Evolutionary conservation across 176 grass and related monocot species (phyloP).

Genomic region (Oryza glumipatula): DNA sequence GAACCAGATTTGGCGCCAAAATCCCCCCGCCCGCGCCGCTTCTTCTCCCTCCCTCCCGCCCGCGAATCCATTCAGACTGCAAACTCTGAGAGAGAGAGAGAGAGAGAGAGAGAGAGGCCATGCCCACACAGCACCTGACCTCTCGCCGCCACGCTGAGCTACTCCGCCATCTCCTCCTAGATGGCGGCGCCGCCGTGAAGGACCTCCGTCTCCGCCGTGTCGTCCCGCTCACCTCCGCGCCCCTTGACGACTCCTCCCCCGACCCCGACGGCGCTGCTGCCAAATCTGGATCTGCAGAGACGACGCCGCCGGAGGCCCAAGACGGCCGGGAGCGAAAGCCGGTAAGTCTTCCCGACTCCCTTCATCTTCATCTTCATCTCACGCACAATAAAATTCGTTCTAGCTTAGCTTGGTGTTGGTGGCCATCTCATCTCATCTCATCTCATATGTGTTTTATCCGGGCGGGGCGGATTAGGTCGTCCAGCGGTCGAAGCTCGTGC

Average conservation of each 20-base stretch:
- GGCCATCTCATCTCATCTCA: neutral
- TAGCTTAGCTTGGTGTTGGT: too few species aligned
- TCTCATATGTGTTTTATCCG: neutral
- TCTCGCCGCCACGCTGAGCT: constrained; percentile 42
- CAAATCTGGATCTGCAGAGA: constrained; percentile 19
- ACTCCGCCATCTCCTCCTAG: neutral
- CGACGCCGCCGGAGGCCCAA: constrained; percentile 32
- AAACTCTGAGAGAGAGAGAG: neutral
- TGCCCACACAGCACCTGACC: constrained; percentile 29
- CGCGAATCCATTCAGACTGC: neutral
- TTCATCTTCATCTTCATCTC: neutral
- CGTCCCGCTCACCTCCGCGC: constrained; percentile 49
- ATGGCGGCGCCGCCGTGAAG: constrained; percentile 40
- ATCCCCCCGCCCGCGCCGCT: neutral
- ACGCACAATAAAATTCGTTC: neutral
- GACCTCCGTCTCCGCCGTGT: constrained; percentile 74
- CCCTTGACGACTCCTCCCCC: constrained; percentile 31
- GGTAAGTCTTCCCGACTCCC: constrained; percentile 19
- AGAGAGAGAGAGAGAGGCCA: neutral
- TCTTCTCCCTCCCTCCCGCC: neutral
- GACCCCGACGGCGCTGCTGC: neutral
- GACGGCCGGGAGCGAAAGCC: constrained; percentile 29
- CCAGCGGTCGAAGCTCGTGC: constrained; percentile 52
- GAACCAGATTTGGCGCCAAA: neutral
- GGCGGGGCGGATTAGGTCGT: constrained; percentile 13